Conservation (phyloP, 148 eudicot species). For the Camellia lanceoleosa region DNA sequence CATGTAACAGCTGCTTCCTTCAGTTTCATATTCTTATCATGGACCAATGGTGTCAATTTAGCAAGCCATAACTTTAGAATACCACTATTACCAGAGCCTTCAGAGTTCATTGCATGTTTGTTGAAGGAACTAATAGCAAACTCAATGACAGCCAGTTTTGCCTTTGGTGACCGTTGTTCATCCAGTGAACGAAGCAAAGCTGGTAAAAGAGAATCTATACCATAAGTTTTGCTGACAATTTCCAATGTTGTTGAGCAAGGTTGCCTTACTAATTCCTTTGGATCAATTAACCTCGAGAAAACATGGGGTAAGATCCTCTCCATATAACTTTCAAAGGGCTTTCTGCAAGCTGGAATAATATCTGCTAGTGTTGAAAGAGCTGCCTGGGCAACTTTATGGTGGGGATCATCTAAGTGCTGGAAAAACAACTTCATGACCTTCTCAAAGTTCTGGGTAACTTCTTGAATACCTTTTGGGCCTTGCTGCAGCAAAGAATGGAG, state of each 20-base stretch:
- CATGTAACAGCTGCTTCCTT: conserved; percentile 91
- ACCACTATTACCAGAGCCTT: conserved; percentile 77
- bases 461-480: conserved; percentile 89
- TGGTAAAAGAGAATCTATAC: conserved; percentile 87
- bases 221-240: conserved; percentile 84
- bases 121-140: conserved; percentile 87
- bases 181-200: conserved; percentile 96
- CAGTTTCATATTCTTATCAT: conserved; percentile 90
- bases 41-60: conserved; percentile 78
- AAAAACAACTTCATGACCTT: conserved; percentile 97
- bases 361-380: conserved; percentile 98
- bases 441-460: conserved; percentile 84
- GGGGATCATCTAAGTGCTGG: conserved; percentile 98
- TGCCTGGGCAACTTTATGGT: conserved; percentile 98
- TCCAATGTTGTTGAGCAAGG: conserved; percentile 86
- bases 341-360: conserved; percentile 84
- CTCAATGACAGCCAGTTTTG: conserved; percentile 94
- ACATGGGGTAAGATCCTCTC: conserved; percentile 97
- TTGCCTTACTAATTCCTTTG: conserved; percentile 91
- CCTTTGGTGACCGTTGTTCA: conserved; percentile 97
- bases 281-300: conserved; percentile 86
- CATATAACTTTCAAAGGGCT: conserved; percentile 94
- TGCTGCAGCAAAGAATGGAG: conserved; percentile 75
- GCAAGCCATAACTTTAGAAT: conserved; percentile 94
- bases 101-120: conserved; percentile 68